These are phyloP conservation scores for Coleophoma crateriformis DNA, from an alignment of 2,329 filamentous ascomycete species.

Conservation along the genomic window DNA sequence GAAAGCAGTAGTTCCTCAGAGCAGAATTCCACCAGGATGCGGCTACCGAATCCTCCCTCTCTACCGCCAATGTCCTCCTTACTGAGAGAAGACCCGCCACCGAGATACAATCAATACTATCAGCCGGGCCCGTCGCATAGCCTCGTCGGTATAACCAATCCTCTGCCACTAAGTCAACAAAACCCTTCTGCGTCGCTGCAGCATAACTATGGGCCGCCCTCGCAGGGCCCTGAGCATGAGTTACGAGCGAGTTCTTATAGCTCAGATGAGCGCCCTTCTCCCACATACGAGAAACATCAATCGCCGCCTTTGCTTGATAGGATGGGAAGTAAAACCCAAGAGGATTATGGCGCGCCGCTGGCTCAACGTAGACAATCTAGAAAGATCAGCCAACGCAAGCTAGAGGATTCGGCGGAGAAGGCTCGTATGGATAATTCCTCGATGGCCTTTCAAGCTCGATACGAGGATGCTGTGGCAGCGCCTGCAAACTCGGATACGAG, in stretches of 20 bases:
- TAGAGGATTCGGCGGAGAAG: slow-evolving; percentile 8
- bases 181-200: not conserved
- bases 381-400: slow-evolving; percentile 12
- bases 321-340: not conserved
- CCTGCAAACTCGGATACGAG: not conserved
- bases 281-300: not conserved
- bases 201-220: slow-evolving; percentile 1
- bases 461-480: not conserved
- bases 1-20: not conserved
- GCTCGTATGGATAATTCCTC: not conserved
- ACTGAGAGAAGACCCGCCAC: not conserved
- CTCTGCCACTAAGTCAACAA: not conserved
- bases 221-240: not conserved
- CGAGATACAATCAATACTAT: not conserved
- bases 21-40: not conserved
- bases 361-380: slow-evolving; percentile 13
- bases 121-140: not conserved
- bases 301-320: not conserved
- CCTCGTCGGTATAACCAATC: not conserved
- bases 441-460: not conserved
- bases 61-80: not conserved
- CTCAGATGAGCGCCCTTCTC: not conserved
- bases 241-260: not conserved
- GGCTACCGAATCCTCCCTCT: not conserved
- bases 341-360: slow-evolving; percentile 1